A percentile compares a stretch with the other conserved stretches of the same genome.
Evolutionary conservation across 768 basidiomycete genomes (phyloP).

Genomic region (Leccinum subgranulosum): DNA sequence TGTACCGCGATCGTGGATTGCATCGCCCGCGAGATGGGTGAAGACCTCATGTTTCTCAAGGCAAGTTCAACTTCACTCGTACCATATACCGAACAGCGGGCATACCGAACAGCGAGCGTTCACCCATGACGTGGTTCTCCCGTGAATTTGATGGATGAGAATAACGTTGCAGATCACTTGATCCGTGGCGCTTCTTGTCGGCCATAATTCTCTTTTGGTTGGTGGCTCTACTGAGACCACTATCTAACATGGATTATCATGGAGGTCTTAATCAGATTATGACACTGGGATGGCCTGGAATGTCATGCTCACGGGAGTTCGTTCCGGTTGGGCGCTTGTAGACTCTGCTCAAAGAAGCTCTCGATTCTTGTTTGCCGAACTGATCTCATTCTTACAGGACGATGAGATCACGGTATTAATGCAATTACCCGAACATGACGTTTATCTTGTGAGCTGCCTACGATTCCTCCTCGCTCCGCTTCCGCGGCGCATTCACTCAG

Average conservation of each 20-base stretch:
- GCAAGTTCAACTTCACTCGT: constrained; percentile 33
- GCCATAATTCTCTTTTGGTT: not conserved
- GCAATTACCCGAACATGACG: constrained; percentile 56
- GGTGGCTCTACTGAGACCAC: too few species aligned
- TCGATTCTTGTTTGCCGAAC: not conserved
- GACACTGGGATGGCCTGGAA: not conserved
- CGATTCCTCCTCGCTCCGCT: not conserved
- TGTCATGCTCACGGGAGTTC: not conserved
- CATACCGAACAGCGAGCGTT: not conserved
- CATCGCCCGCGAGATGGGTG: constrained; percentile 62
- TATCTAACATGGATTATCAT: not conserved
- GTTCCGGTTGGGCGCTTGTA: not conserved
- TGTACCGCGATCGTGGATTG: constrained; percentile 75
- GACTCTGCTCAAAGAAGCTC: not conserved
- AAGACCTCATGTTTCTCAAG: constrained; percentile 85
- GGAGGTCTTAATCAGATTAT: not conserved
- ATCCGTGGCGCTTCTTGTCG: not conserved
- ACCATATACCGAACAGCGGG: not conserved
- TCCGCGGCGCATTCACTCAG: not conserved
- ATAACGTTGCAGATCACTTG: not conserved
- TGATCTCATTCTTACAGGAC: constrained; percentile 43
- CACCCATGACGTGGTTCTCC: not conserved
- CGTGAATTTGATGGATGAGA: not conserved
- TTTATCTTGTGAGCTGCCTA: constrained; percentile 60
- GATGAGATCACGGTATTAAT: constrained; percentile 79